A percentile compares a stretch with the other conserved stretches of the same genome.
Evolutionary conservation across 179 eudicot species (phyloP).

Genomic region (Pouteria campechiana): DNA sequence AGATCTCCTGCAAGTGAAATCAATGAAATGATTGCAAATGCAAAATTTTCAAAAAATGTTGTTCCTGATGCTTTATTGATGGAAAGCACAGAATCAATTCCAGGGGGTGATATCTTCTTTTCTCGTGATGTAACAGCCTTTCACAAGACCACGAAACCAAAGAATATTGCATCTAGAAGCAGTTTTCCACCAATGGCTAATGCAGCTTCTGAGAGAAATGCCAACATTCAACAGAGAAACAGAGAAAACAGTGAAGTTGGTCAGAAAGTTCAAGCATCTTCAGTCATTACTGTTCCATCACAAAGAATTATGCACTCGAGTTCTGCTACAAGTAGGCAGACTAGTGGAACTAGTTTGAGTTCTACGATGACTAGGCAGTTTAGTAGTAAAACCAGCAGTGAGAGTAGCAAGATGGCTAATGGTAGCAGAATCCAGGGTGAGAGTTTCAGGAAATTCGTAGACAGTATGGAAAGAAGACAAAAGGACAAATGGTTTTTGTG

Average conservation of each 20-base stretch:
- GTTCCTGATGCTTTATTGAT: neutral
- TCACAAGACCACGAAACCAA: conserved; percentile 11
- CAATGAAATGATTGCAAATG: conserved; percentile 35
- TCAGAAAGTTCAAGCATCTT: conserved; percentile 2
- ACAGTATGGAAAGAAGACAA: conserved; percentile 21
- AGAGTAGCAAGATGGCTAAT: conserved; percentile 14
- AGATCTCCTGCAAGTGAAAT: conserved; percentile 25
- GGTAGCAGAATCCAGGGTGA: conserved; percentile 14
- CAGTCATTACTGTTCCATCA: conserved; percentile 6
- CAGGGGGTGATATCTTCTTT: conserved; percentile 33
- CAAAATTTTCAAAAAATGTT: conserved; percentile 9
- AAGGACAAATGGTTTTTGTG: conserved; percentile 37
- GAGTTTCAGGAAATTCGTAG: conserved; percentile 15
- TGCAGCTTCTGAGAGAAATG: conserved; percentile 3
- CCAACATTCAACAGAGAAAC: neutral
- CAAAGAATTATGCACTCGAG: conserved; percentile 10
- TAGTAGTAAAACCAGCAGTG: conserved; percentile 6
- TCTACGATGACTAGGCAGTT: conserved; percentile 26
- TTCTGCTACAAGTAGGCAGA: conserved; percentile 26
- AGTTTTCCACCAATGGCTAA: conserved; percentile 5
- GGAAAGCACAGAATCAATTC: conserved; percentile 34
- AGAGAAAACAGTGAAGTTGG: conserved; percentile 4
- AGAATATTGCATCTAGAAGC: conserved; percentile 8
- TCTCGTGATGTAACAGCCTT: conserved; percentile 14
- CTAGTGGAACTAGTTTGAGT: conserved; percentile 14